Percentiles rank a stretch among this genome's conserved stretches.
Evolutionary conservation across 2,329 filamentous ascomycete species (phyloP).

Genomic region (Clarireedia homoeocarpa): DNA sequence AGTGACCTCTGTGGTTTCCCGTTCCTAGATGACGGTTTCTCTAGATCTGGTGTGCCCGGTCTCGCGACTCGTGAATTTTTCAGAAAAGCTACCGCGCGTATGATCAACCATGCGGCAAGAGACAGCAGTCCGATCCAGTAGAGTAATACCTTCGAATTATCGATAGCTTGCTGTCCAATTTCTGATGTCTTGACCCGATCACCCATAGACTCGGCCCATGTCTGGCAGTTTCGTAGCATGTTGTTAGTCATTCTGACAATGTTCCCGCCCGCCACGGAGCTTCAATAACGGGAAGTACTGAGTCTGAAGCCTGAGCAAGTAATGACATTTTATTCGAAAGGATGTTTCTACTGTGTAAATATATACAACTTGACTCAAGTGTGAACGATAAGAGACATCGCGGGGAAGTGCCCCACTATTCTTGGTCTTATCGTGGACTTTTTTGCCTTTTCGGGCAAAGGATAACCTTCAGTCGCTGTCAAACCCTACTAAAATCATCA

Average conservation of each 20-base stretch:
- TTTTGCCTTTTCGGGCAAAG: constrained; percentile 23
- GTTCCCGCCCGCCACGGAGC: neutral
- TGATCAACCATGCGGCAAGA: constrained; percentile 19
- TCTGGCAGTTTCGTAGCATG: constrained; percentile 9
- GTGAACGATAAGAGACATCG: neutral
- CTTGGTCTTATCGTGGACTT: constrained; percentile 23
- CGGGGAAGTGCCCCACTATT: constrained; percentile 15
- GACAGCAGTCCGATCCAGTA: constrained; percentile 16
- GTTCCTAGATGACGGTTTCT: constrained; percentile 21
- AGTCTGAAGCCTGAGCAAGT: neutral
- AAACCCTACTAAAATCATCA: neutral
- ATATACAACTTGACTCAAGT: too few species aligned
- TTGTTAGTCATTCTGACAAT: constrained; percentile 12
- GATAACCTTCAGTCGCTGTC: constrained; percentile 10
- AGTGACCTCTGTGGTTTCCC: constrained; percentile 20
- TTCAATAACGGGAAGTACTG: neutral
- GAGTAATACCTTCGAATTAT: constrained; percentile 16
- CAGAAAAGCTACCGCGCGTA: constrained; percentile 15
- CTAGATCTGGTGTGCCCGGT: constrained; percentile 25
- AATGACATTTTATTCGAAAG: neutral
- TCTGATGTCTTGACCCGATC: constrained; percentile 8
- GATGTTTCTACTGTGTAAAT: too few species aligned
- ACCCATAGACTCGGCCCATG: constrained; percentile 9
- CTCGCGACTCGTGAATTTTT: constrained; percentile 17
- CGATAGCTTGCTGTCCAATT: constrained; percentile 7